A percentile compares a stretch with the other conserved stretches of the same genome.
These are phyloP conservation scores for Neoascochyta sp. DNA, from an alignment of 2,329 filamentous ascomycete genomes.

Conservation along the genomic window DNA sequence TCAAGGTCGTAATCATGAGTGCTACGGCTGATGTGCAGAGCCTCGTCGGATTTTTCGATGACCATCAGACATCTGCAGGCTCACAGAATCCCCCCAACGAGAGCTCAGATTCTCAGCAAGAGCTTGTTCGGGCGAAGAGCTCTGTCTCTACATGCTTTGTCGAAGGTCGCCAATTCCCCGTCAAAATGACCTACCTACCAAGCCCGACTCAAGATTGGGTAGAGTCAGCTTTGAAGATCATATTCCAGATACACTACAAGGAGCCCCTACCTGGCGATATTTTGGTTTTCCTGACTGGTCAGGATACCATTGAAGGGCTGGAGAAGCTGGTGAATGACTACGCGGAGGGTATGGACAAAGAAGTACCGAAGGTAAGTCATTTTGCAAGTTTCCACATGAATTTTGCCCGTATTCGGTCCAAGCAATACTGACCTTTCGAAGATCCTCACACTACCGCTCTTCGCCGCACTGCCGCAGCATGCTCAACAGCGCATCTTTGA, in stretches of 20 bases:
- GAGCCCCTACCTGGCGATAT: conserved; percentile 93
- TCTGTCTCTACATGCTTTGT: conserved; percentile 59
- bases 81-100: conserved; percentile 2
- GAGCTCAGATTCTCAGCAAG: conserved; percentile 1
- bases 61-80: conserved; percentile 13
- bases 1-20: conserved; percentile 96
- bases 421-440: conserved; percentile 22
- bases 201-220: conserved; percentile 76
- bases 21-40: conserved; percentile 86
- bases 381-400: too few species aligned
- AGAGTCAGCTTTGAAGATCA: conserved; percentile 73
- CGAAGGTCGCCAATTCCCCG: conserved; percentile 81
- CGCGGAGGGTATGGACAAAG: conserved; percentile 65
- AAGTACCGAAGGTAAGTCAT: conserved; percentile 62
- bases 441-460: conserved; percentile 71
- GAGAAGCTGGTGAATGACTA: conserved; percentile 80
- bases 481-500: conserved; percentile 84
- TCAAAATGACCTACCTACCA: conserved; percentile 71
- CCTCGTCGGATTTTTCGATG: conserved; percentile 71
- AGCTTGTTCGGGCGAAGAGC: conserved; percentile 1
- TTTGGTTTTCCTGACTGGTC: conserved; percentile 84
- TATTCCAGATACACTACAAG: conserved; percentile 81
- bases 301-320: conserved; percentile 84
- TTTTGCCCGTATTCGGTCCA: too few species aligned
- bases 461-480: conserved; percentile 82